phyloP scores from a whole-genome alignment of 2,329 filamentous ascomycete species.

The Alternaria viburni region DNA sequence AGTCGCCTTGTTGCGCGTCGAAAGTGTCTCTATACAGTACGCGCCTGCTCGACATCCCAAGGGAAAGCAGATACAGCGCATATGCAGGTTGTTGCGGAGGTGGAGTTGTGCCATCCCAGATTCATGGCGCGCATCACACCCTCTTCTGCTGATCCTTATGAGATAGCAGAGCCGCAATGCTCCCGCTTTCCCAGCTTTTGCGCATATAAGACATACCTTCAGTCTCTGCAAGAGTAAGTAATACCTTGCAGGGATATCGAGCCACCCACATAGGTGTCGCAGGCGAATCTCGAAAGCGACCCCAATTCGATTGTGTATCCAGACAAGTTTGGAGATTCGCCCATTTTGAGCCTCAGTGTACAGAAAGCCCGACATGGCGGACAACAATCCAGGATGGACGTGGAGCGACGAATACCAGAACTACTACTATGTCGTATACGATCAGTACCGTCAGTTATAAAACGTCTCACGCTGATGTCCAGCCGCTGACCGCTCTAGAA shows the following conservation, averaged over 20 bases:
- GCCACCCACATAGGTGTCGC: no score
- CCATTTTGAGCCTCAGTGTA: no score
- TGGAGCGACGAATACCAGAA: conserved; percentile 6
- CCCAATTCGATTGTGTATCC: no score
- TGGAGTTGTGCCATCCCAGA: not conserved
- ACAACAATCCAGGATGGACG: not conserved
- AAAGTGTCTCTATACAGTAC: not conserved
- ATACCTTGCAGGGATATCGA: no score
- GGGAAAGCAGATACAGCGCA: not conserved
- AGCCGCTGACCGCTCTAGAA: not conserved
- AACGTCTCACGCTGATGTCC: not conserved
- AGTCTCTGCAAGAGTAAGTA: not conserved
- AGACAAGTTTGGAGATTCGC: no score
- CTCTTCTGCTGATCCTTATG: not conserved
- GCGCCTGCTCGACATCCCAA: not conserved
- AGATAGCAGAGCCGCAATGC: not conserved
- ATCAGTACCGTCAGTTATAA: not conserved
- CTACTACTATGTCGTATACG: conserved; percentile 9
- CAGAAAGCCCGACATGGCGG: no score
- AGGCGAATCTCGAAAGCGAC: no score
- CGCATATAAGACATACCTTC: not conserved
- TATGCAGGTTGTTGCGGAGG: not conserved
- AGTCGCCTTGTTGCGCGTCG: no score
- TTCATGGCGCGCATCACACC: not conserved
- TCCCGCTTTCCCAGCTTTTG: not conserved